Evolutionary conservation across 129 eudicot species (phyloP).

Genomic region (Flaveria trinervia): DNA sequence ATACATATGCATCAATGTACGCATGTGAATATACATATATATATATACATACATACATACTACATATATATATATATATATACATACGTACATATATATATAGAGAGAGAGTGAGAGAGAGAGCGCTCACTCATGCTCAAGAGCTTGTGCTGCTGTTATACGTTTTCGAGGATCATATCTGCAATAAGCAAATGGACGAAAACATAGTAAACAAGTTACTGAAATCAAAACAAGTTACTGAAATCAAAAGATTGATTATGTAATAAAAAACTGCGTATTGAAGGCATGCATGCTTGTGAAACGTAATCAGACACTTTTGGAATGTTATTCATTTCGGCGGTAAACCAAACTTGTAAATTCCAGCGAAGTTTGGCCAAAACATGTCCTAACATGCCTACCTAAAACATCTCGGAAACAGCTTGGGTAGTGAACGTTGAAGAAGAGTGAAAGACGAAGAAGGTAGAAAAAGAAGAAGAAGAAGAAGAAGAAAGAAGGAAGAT

Average conservation of each 20-base stretch:
- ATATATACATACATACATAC: too few relatives aligned
- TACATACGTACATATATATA: background rate
- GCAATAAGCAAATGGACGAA: slow-evolving; percentile 24
- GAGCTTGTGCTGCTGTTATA: slow-evolving; percentile 97
- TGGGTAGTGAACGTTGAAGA: too few relatives aligned
- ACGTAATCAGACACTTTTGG: background rate
- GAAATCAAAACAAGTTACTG: background rate
- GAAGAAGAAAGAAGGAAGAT: too few relatives aligned
- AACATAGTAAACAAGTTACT: slow-evolving; percentile 13
- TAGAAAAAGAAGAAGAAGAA: too few relatives aligned
- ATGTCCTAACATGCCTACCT: too few relatives aligned
- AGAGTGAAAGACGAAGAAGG: too few relatives aligned
- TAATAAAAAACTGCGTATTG: background rate
- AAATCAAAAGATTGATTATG: background rate
- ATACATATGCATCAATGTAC: background rate
- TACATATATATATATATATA: background rate
- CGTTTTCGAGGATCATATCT: slow-evolving; percentile 96
- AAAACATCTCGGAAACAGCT: too few relatives aligned
- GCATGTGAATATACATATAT: background rate
- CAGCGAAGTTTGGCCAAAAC: too few relatives aligned
- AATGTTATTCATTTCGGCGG: background rate
- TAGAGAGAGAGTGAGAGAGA: background rate
- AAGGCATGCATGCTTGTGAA: background rate
- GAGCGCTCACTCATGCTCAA: slow-evolving; percentile 86
- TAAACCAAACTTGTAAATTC: too few relatives aligned